phyloP scores from a whole-genome alignment of 1,284 basidiomycete genomes.

The Mycosarcoma mackinlayi region DNA sequence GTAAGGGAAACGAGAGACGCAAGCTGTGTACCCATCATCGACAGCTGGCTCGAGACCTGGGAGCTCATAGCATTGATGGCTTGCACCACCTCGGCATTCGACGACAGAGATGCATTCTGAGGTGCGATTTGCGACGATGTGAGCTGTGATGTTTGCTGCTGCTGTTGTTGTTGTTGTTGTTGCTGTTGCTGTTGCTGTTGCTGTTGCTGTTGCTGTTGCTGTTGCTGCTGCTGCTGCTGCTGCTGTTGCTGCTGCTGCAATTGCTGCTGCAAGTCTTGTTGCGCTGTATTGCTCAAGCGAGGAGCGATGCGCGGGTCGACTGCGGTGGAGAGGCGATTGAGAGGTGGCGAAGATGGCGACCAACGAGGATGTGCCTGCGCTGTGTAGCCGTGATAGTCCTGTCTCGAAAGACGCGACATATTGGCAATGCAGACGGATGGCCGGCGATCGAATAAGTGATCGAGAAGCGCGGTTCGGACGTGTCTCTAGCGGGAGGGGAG shows the following conservation, averaged over 20 bases:
- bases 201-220: too few relatives aligned
- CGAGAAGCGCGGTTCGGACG: neutral
- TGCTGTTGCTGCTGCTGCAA: too few relatives aligned
- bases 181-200: too few relatives aligned
- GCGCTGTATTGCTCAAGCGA: constrained; percentile 25
- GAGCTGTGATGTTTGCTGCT: constrained; percentile 30
- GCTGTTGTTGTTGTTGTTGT: constrained; percentile 34
- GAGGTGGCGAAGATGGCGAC: constrained; percentile 48
- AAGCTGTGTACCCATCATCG: constrained; percentile 44
- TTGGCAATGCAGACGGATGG: neutral
- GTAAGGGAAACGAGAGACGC: constrained; percentile 45
- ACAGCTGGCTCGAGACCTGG: constrained; percentile 42
- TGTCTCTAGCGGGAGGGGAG: neutral
- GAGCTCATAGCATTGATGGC: constrained; percentile 46
- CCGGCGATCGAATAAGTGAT: neutral
- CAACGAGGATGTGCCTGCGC: constrained; percentile 37
- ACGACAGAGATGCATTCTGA: constrained; percentile 8
- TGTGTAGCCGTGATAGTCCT: constrained; percentile 44
- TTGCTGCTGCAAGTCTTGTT: constrained; percentile 35
- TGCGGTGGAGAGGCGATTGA: constrained; percentile 34
- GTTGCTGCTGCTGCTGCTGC: too few relatives aligned
- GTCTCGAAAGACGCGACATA: constrained; percentile 48
- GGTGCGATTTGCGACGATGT: constrained; percentile 16
- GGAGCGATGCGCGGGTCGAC: constrained; percentile 40
- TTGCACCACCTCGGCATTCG: constrained; percentile 41